Conservation (phyloP, 768 basidiomycete genomes). For the Lentinula sp. region DNA sequence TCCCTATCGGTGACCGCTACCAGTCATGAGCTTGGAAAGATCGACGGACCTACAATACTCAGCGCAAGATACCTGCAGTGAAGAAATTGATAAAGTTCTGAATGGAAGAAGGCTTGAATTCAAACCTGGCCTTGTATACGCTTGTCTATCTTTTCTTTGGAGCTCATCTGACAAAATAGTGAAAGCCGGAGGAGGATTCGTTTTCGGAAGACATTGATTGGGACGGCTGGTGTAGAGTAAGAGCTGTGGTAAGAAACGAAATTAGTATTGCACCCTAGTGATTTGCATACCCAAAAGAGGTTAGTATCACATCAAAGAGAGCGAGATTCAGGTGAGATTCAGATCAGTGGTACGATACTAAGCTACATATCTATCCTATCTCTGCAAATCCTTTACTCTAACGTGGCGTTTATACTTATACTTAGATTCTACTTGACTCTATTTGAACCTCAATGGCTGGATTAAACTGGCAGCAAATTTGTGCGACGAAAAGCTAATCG, state of each 20-base stretch:
- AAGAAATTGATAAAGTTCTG: background rate
- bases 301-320: too few species aligned
- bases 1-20: background rate
- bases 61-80: background rate
- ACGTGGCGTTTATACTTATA: too few species aligned
- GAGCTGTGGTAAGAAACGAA: background rate
- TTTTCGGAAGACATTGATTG: background rate
- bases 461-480: too few species aligned
- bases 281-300: too few species aligned
- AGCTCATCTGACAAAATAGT: background rate
- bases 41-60: conserved; percentile 35
- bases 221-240: background rate
- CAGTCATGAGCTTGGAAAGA: background rate
- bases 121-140: background rate
- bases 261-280: too few species aligned
- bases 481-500: too few species aligned
- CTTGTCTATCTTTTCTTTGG: background rate
- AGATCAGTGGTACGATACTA: too few species aligned
- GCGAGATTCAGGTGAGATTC: too few species aligned
- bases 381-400: too few species aligned
- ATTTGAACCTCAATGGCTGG: too few species aligned
- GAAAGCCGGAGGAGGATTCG: background rate
- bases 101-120: background rate
- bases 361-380: too few species aligned
- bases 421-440: too few species aligned